Base-by-base conservation (phyloP, 1,284 basidiomycete genomes). In the Athelia sp. region DNA sequence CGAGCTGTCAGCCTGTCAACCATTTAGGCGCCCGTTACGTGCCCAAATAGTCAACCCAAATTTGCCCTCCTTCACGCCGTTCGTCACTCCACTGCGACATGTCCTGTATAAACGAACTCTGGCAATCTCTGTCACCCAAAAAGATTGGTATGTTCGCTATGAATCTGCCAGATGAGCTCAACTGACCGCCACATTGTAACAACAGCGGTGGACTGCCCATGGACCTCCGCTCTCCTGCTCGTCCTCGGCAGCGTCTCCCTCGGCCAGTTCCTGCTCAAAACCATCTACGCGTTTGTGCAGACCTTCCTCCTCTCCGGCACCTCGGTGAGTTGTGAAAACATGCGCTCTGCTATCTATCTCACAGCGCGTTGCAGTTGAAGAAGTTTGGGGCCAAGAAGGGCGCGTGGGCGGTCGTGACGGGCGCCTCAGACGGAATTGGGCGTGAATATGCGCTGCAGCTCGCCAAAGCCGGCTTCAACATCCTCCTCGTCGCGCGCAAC, bases 391-490 rank as follows among this genome's bases (percentile, higher is more conserved):
- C 90, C 2, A 83, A 80, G 46, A 83, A 87, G 52, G 88, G 87
- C 32, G 82, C 87, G 29, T 94, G 91, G 90, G 91, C 90, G 46
- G 85, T 91, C 42, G 79, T 93, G 54, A 91, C 90, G 3, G 90
- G 90, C 46, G 89, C 87, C 32, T 89, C 83, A 6, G 85, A 84
- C 58, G 93, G 93, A 17, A 94, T 97, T 59, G 93, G 93, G 9
- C 84, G 88, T 54, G 93, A 94, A 45, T 91, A 93, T 17, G 87
- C 92, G 9, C 67, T 84, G 45, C 82, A 87, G 61, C 78, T 93
- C 47, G 92, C 87, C 6, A 76, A 77, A 70, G 82, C 84, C 34
- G 94, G 94, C 2, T 99, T 95, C 78, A 96, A 96, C 56, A 72
- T 98, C 29, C 68, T 98, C 43, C 77, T 98, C 45, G 84, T 93